These are phyloP conservation scores for Lonicera japonica DNA, from an alignment of 129 eudicot genomes.

Conservation along the genomic window DNA sequence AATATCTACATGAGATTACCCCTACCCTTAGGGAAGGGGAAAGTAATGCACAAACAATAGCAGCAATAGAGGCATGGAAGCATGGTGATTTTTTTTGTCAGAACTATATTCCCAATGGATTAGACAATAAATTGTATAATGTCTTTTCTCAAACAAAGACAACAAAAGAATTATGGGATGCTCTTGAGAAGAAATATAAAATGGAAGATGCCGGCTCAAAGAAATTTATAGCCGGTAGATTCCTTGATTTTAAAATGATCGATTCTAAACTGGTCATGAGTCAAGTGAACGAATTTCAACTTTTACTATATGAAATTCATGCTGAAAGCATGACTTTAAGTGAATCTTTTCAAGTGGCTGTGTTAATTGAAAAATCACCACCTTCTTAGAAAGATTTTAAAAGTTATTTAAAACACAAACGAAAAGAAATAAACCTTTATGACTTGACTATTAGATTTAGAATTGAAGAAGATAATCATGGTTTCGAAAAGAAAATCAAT, in stretches of 20 bases:
- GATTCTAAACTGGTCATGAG: background rate
- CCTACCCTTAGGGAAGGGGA: background rate
- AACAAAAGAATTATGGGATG: too few relatives aligned
- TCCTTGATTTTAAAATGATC: background rate
- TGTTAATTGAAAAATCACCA: too few relatives aligned
- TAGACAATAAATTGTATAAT: too few relatives aligned
- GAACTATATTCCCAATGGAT: too few relatives aligned
- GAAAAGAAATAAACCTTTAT: background rate
- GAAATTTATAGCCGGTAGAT: background rate
- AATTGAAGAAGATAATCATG: conserved; percentile 6
- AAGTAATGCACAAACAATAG: background rate
- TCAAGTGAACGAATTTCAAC: background rate
- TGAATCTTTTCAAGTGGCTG: too few relatives aligned
- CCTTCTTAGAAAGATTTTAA: too few relatives aligned
- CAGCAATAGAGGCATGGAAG: conserved; percentile 1
- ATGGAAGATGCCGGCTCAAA: background rate
- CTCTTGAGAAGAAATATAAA: background rate
- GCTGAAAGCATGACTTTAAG: too few relatives aligned
- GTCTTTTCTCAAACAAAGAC: too few relatives aligned
- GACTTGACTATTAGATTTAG: background rate
- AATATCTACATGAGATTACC: background rate
- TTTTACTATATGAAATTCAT: background rate
- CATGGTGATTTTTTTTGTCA: too few relatives aligned
- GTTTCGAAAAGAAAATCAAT: too few relatives aligned
- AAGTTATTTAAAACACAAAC: too few relatives aligned